Conservation (phyloP, 441 rosid genomes). For the Rhodomyrtus psidioides region DNA sequence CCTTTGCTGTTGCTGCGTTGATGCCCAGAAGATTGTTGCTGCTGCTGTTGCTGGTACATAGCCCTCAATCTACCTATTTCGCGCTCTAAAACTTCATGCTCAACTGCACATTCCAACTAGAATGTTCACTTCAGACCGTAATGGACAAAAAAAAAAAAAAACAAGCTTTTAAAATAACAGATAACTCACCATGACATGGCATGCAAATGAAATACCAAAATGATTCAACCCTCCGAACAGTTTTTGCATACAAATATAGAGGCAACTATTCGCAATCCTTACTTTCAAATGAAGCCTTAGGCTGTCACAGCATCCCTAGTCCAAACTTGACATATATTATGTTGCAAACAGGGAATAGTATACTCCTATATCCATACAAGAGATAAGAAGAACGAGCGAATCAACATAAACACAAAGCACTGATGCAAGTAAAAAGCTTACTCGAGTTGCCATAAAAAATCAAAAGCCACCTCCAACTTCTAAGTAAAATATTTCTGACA, state of each 20-base stretch:
- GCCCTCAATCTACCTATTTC: constrained; percentile 5
- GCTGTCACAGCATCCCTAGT: not conserved
- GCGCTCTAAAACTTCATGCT: constrained; percentile 13
- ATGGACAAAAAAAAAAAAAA: not conserved
- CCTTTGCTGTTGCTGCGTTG: constrained; percentile 7
- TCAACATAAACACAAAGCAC: not conserved
- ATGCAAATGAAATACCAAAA: not conserved
- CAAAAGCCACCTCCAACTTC: not conserved
- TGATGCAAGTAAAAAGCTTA: not conserved
- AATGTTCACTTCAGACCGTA: not conserved
- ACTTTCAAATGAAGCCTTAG: not conserved
- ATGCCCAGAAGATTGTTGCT: constrained; percentile 1
- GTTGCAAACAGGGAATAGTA: not conserved
- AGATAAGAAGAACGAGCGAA: not conserved
- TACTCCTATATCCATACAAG: not conserved
- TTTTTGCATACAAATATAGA: not conserved
- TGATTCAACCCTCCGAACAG: not conserved
- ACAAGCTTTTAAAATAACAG: not conserved
- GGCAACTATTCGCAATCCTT: not conserved
- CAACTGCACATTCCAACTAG: not conserved
- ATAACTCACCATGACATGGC: not conserved
- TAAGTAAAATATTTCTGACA: not conserved
- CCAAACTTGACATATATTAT: not conserved
- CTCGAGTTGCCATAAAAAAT: not conserved
- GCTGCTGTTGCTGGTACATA: constrained; percentile 1